phyloP scores from a whole-genome alignment of 495 filamentous ascomycete genomes.

The Clohesyomyces aquaticus region DNA sequence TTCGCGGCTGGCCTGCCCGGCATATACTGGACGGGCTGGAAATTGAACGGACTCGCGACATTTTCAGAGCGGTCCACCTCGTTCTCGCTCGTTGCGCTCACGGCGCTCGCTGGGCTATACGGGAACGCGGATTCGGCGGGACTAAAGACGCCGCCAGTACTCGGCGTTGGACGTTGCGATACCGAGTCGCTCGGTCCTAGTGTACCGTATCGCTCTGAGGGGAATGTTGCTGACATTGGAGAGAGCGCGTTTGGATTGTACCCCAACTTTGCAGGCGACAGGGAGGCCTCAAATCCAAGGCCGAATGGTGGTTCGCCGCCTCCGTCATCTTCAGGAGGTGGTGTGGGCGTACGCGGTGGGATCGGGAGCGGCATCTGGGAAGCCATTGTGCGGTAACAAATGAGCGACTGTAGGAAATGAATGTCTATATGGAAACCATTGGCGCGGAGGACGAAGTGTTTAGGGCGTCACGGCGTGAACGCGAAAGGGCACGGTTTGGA shows the following conservation, averaged over 20 bases:
- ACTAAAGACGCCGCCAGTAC: conserved; percentile 23
- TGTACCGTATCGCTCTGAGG: conserved; percentile 44
- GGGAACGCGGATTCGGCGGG: conserved; percentile 34
- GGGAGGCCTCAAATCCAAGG: conserved; percentile 46
- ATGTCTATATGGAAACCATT: conserved; percentile 10
- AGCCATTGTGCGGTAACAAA: conserved; percentile 52
- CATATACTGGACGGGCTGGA: conserved; percentile 68
- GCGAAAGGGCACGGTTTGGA: no score
- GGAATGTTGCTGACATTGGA: conserved; percentile 60
- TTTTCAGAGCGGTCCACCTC: conserved; percentile 53
- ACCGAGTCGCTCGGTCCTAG: conserved; percentile 34
- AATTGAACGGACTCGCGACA: conserved; percentile 79
- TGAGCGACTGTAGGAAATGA: conserved; percentile 20
- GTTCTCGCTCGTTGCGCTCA: conserved; percentile 36
- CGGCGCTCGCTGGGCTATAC: conserved; percentile 31
- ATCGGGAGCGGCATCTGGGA: conserved; percentile 64
- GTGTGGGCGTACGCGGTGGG: conserved; percentile 71
- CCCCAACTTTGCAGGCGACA: conserved; percentile 47
- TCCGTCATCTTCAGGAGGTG: conserved; percentile 65
- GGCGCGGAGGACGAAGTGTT: conserved; percentile 4
- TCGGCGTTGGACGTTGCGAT: conserved; percentile 36
- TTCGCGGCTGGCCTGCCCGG: conserved; percentile 72
- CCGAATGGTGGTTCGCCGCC: conserved; percentile 48
- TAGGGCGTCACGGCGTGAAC: not conserved
- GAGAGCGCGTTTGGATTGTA: conserved; percentile 68